Base-by-base conservation (phyloP, 768 basidiomycete genomes). In the Rossbeevera mucosa region DNA sequence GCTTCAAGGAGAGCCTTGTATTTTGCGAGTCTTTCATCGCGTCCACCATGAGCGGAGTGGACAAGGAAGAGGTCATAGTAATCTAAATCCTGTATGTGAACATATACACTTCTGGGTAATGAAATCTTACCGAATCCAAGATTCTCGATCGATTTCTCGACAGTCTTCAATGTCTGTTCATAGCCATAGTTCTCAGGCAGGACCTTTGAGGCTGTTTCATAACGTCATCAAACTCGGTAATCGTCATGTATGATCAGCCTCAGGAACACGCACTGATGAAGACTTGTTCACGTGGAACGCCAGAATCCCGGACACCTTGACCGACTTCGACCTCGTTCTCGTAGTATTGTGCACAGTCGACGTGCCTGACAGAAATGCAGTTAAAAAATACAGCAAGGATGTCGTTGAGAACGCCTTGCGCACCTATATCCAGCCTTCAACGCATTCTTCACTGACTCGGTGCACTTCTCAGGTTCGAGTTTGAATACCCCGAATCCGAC, bases 61-160 rank as follows among this genome's bases (percentile, higher is more conserved):
- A 79, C 68, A 8, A 80, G 71, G 57, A 72, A 78, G 29, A 80
- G 66, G 59, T 78, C 77, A 55, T 75, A 71, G 44, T 76, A 77
- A 36, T 64, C 75, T 77, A 47, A 11, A 57, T 20, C 7, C 7
- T 12, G 31, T 25, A 29, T 24, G 40, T 56, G 25, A 7, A 14
- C 11, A 30, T 29, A 7, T n/a, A 5, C 20, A 36, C 1, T n/a
- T 22, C 18, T 5, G 40, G n/a, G n/a, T n/a, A 33, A 21, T 4
- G 9, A 45, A 47, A 22, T 59, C 60, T 38, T 33, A 43, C 65
- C 46, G 8, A 51, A 53, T 18, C 58, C 65, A 5, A 69, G 59
- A 20, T 55, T 58, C 48, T 49, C 31, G n/a, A 68, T 46, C 13
- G 68, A 68, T 44, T 61, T 58, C 28, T 61, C 48, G 22, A 68